phyloP scores from a whole-genome alignment of 139 green algal genomes.

The Coelastrella sp. region DNA sequence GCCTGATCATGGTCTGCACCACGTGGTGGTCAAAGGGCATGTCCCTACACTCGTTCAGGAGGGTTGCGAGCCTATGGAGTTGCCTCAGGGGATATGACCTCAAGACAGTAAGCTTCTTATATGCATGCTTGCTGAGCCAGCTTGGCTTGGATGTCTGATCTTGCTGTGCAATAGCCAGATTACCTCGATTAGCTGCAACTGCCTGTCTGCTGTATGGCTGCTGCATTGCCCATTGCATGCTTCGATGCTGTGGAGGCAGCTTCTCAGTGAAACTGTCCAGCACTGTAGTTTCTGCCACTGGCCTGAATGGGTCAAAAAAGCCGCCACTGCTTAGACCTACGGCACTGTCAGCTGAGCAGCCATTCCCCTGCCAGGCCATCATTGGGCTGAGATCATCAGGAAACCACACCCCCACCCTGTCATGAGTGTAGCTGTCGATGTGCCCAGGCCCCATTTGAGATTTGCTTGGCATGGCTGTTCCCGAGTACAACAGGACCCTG shows the following conservation, averaged over 20 bases:
- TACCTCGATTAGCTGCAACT: slow-evolving; percentile 48
- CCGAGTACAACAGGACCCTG: slow-evolving; percentile 38
- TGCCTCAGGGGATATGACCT: slow-evolving; percentile 50
- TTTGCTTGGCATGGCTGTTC: neutral
- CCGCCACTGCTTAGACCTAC: neutral
- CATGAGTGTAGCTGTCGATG: slow-evolving; percentile 41
- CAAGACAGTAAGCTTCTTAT: slow-evolving; percentile 45
- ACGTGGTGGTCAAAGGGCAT: slow-evolving; percentile 49
- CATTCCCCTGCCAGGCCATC: slow-evolving; percentile 60
- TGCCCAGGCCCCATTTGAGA: slow-evolving; percentile 36
- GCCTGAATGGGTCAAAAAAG: slow-evolving; percentile 59
- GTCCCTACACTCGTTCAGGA: slow-evolving; percentile 42
- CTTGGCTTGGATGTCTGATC: slow-evolving; percentile 50
- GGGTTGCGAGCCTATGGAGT: slow-evolving; percentile 38
- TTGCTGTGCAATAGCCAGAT: slow-evolving; percentile 54
- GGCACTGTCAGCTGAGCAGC: slow-evolving; percentile 24
- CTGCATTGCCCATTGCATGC: slow-evolving; percentile 58
- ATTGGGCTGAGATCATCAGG: slow-evolving; percentile 47
- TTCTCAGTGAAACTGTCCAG: slow-evolving; percentile 53
- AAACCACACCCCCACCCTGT: slow-evolving; percentile 60
- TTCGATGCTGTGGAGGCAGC: neutral
- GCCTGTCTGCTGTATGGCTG: neutral
- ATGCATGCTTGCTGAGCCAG: slow-evolving; percentile 54
- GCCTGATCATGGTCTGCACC: slow-evolving; percentile 54
- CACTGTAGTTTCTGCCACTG: neutral